Evolutionary conservation across 208 protist species (phyloP).

Genomic region (Leishmania lainsoni): DNA sequence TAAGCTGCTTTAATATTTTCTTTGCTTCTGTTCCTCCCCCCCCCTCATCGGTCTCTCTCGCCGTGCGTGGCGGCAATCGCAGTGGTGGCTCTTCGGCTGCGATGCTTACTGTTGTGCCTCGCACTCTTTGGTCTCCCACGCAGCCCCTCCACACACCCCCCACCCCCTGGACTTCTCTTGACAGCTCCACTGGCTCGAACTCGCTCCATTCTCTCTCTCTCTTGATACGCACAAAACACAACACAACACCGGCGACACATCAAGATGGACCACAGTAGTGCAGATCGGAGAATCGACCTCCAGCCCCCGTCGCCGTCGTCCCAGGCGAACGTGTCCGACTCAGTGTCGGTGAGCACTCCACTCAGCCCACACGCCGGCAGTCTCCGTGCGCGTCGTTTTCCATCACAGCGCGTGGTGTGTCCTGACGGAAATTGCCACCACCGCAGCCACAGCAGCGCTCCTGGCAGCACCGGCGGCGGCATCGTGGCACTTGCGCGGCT

Average conservation of each 20-base stretch:
- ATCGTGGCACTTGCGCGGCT: conserved; percentile 6
- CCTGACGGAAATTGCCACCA: not conserved
- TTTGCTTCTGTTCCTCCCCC: too few relatives aligned
- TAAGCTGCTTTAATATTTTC: not conserved
- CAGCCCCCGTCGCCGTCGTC: not conserved
- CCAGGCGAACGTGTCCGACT: not conserved
- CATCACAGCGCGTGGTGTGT: conserved; percentile 7
- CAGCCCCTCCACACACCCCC: not conserved
- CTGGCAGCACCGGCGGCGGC: conserved; percentile 1
- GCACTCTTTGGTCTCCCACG: not conserved
- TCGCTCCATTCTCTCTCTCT: not conserved
- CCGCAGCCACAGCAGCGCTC: not conserved
- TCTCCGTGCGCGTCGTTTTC: conserved; percentile 37
- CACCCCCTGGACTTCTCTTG: not conserved
- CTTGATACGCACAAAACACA: not conserved
- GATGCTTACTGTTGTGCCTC: not conserved
- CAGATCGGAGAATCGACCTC: not conserved
- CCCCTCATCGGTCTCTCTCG: not conserved
- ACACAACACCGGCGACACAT: not conserved
- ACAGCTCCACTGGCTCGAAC: not conserved
- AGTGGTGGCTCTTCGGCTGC: not conserved
- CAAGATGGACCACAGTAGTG: not conserved
- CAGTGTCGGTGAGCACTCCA: not conserved
- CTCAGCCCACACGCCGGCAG: conserved; percentile 18
- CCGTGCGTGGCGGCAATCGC: not conserved